These are phyloP conservation scores for Penicillium sp. DNA, from an alignment of 2,329 filamentous ascomycete genomes.

Conservation along the genomic window DNA sequence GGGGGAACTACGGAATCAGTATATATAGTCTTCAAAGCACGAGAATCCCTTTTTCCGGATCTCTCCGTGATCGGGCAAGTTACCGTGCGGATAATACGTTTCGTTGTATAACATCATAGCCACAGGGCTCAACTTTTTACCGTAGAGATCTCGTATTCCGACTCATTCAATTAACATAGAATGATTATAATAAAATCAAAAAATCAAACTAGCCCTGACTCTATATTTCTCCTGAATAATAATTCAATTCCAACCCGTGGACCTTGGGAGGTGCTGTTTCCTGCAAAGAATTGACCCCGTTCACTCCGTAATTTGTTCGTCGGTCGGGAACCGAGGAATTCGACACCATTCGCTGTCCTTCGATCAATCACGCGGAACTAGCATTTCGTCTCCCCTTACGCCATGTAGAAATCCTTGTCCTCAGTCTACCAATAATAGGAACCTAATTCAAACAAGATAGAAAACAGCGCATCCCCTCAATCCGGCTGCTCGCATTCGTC, in stretches of 20 bases:
- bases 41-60: conserved; percentile 4
- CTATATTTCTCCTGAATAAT: not conserved
- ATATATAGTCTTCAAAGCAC: not conserved
- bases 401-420: not conserved
- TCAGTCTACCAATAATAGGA: not conserved
- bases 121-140: not conserved
- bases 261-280: too few relatives aligned
- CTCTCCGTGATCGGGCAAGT: conserved; percentile 13
- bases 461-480: not conserved
- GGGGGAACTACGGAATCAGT: not conserved
- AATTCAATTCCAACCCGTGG: not conserved
- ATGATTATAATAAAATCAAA: too few relatives aligned
- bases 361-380: not conserved
- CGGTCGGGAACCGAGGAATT: conserved; percentile 25
- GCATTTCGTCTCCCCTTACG: not conserved
- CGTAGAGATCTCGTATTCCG: too few relatives aligned
- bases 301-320: conserved; percentile 25
- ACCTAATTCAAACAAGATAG: not conserved
- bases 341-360: conserved; percentile 17
- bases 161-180: too few relatives aligned
- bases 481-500: not conserved
- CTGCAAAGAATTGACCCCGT: conserved; percentile 6
- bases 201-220: too few relatives aligned
- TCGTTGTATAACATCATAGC: conserved; percentile 1
- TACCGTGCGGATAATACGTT: not conserved